phyloP scores from a whole-genome alignment of 2,329 filamentous ascomycete species.

The Beauveria rudraprayagi region DNA sequence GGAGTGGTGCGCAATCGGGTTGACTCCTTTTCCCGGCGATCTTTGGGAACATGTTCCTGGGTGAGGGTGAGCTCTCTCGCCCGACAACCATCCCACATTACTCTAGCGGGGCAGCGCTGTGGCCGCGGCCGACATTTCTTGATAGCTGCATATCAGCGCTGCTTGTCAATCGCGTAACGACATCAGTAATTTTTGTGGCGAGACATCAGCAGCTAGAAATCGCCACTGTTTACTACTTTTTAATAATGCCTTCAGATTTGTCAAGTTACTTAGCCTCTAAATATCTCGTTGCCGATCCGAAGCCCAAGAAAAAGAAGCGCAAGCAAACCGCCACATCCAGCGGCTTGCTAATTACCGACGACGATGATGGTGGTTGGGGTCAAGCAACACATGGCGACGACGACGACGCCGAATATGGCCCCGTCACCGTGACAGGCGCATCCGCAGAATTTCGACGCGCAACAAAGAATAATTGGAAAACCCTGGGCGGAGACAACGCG shows the following conservation, averaged over 20 bases:
- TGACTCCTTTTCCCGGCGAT: neutral
- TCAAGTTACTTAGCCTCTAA: constrained; percentile 84
- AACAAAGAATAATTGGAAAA: constrained; percentile 78
- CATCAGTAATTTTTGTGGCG: neutral
- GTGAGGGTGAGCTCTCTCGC: neutral
- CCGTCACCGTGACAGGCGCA: constrained; percentile 40
- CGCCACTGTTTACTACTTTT: neutral
- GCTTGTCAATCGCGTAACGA: neutral
- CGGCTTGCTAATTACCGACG: constrained; percentile 57
- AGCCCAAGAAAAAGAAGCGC: constrained; percentile 56
- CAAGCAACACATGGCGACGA: constrained; percentile 34
- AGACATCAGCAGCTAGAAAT: neutral
- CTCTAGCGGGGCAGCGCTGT: constrained; percentile 11
- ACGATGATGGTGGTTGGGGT: constrained; percentile 50
- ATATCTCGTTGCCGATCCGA: constrained; percentile 62
- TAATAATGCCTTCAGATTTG: constrained; percentile 50
- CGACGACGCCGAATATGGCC: constrained; percentile 47
- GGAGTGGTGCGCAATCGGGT: constrained; percentile 2
- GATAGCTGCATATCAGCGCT: constrained; percentile 6
- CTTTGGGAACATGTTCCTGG: constrained; percentile 5
- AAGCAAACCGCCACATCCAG: constrained; percentile 42
- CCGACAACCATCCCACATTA: constrained; percentile 9
- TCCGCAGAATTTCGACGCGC: constrained; percentile 60
- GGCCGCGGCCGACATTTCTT: constrained; percentile 1
- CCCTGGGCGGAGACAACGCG: constrained; percentile 41